Evolutionary conservation across 2,329 filamentous ascomycete species (phyloP).

Genomic region (Emericellopsis cladophorae): DNA sequence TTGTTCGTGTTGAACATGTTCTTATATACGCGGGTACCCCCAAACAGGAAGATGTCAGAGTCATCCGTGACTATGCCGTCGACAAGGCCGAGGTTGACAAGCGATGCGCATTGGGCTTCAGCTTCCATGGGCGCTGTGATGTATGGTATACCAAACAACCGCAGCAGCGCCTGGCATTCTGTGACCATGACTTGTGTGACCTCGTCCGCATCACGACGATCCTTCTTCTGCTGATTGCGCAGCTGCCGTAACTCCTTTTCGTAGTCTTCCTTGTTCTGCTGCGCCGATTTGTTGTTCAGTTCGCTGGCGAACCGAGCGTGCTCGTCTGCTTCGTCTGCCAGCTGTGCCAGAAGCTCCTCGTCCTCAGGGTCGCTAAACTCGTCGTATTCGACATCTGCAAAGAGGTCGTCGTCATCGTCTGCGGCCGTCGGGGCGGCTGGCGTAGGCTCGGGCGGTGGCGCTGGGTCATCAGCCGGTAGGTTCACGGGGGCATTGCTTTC

Average conservation of each 20-base stretch:
- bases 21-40: constrained; percentile 92
- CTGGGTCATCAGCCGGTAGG: not conserved
- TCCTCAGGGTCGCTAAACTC: constrained; percentile 82
- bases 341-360: constrained; percentile 72
- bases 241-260: constrained; percentile 79
- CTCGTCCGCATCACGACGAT: constrained; percentile 89
- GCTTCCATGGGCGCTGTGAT: constrained; percentile 98
- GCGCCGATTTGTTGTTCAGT: constrained; percentile 62
- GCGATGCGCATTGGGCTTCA: constrained; percentile 90
- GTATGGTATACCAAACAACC: constrained; percentile 87
- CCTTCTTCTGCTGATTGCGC: constrained; percentile 90
- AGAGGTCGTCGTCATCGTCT: constrained; percentile 24
- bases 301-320: constrained; percentile 86
- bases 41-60: constrained; percentile 92
- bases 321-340: constrained; percentile 85
- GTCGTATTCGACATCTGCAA: constrained; percentile 53
- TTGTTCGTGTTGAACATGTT: constrained; percentile 99
- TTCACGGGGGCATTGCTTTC: not conserved
- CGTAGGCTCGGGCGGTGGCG: not conserved
- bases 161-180: constrained; percentile 84
- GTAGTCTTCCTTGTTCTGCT: constrained; percentile 65
- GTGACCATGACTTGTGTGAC: constrained; percentile 92
- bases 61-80: constrained; percentile 98
- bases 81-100: constrained; percentile 75
- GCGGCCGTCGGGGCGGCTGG: not conserved